Conservation (phyloP, 495 filamentous ascomycete genomes). For the Zalerion maritima region DNA sequence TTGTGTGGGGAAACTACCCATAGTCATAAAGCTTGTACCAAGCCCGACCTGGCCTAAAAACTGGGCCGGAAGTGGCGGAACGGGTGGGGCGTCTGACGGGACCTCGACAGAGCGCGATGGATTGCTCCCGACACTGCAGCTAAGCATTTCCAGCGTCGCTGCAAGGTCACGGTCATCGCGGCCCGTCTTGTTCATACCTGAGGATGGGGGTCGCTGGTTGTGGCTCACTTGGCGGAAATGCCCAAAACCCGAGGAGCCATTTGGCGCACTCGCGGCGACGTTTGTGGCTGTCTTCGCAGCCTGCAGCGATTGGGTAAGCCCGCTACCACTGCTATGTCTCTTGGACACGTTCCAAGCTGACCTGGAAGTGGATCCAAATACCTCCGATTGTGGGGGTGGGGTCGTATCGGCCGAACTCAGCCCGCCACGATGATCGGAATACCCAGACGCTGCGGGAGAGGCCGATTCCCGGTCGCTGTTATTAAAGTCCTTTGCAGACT, state of each 20-base stretch:
- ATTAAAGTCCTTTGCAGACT: constrained; percentile 45
- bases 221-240: constrained; percentile 42
- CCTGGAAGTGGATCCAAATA: constrained; percentile 18
- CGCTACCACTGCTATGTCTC: constrained; percentile 50
- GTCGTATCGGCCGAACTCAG: constrained; percentile 56
- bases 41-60: constrained; percentile 40
- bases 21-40: constrained; percentile 31
- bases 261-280: constrained; percentile 34
- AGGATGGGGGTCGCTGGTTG: constrained; percentile 44
- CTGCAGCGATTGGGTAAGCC: constrained; percentile 74
- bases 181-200: constrained; percentile 43
- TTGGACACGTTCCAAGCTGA: constrained; percentile 38
- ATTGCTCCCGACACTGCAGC: constrained; percentile 80
- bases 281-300: constrained; percentile 47
- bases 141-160: constrained; percentile 74
- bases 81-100: constrained; percentile 66
- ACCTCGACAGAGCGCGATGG: constrained; percentile 53
- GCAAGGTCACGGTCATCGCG: constrained; percentile 72
- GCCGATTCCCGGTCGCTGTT: constrained; percentile 69
- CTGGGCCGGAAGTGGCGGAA: constrained; percentile 66
- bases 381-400: constrained; percentile 47
- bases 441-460: constrained; percentile 64
- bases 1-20: constrained; percentile 36
- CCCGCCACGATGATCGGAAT: constrained; percentile 58
- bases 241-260: constrained; percentile 28